phyloP scores from a whole-genome alignment of 2,329 filamentous ascomycete genomes.

The Madurella fahalii region DNA sequence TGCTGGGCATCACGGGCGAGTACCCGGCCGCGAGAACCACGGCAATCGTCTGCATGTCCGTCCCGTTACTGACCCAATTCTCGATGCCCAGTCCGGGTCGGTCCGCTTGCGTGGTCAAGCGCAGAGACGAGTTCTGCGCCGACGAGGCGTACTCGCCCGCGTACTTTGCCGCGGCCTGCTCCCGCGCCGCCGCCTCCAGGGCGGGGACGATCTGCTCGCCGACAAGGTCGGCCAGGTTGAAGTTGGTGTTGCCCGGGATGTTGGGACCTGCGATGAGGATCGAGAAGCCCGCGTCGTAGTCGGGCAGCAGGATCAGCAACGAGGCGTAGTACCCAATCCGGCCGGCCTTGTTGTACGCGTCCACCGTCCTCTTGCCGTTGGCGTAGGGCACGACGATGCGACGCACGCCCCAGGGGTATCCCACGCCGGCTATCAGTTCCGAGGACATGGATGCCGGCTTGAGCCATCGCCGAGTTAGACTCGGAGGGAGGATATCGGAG shows the following conservation, averaged over 20 bases:
- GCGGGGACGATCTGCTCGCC: conserved; percentile 23
- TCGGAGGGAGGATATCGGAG: conserved; percentile 33
- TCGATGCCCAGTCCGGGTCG: conserved; percentile 22
- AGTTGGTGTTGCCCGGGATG: conserved; percentile 21
- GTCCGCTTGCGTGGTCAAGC: conserved; percentile 19
- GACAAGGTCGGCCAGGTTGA: conserved; percentile 23
- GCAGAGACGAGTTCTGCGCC: conserved; percentile 10
- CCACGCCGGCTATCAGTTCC: conserved; percentile 35
- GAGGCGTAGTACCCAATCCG: conserved; percentile 28
- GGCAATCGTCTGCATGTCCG: conserved; percentile 18
- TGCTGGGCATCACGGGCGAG: conserved; percentile 12
- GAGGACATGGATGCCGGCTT: conserved; percentile 38
- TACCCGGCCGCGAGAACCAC: conserved; percentile 22
- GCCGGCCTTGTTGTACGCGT: conserved; percentile 28
- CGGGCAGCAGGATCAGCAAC: conserved; percentile 23
- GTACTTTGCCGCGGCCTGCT: conserved; percentile 18
- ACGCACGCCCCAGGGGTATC: conserved; percentile 43
- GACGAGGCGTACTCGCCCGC: conserved; percentile 17
- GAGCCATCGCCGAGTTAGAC: conserved; percentile 41
- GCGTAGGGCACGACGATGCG: conserved; percentile 27
- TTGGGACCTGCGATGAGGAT: conserved; percentile 26
- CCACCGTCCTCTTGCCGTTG: conserved; percentile 29
- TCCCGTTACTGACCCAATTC: conserved; percentile 22
- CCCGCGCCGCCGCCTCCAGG: conserved; percentile 21
- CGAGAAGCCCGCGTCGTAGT: conserved; percentile 26